Conservation (phyloP, 805 yeast genomes). For the Teunomyces gatunensis region DNA sequence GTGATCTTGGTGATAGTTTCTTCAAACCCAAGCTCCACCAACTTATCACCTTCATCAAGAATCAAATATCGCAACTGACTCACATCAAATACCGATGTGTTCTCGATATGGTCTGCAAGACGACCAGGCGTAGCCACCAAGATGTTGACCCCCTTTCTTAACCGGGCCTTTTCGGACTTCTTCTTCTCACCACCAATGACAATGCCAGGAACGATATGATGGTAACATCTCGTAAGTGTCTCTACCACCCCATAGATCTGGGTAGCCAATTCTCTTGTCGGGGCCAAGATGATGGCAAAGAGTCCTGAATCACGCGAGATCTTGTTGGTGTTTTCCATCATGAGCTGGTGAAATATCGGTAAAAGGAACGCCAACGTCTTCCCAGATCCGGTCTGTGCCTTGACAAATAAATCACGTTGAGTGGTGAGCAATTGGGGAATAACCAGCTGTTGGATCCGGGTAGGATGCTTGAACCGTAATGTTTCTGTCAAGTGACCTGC, state of each 20-base stretch:
- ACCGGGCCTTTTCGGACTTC: conserved; percentile 92
- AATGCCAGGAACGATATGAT: conserved; percentile 89
- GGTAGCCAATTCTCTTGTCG: conserved; percentile 91
- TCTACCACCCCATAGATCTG: conserved; percentile 86
- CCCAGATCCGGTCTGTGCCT: conserved; percentile 98
- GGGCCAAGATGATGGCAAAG: conserved; percentile 85
- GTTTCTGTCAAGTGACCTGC: conserved; percentile 53
- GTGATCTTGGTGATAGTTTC: conserved; percentile 83
- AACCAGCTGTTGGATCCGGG: conserved; percentile 80
- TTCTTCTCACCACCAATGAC: conserved; percentile 99
- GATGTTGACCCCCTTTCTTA: conserved; percentile 93
- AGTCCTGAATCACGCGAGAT: conserved; percentile 71
- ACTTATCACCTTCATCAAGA: conserved; percentile 93
- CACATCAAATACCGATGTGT: conserved; percentile 73
- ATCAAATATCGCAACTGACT: conserved; percentile 82
- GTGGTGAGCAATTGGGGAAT: conserved; percentile 55
- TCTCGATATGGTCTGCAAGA: conserved; percentile 88
- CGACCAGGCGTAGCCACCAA: conserved; percentile 98
- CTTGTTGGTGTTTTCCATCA: conserved; percentile 45
- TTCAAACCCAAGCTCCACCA: conserved; percentile 95
- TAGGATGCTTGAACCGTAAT: conserved; percentile 64
- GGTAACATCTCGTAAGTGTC: conserved; percentile 69
- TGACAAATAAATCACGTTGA: conserved; percentile 73
- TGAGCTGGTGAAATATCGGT: conserved; percentile 75
- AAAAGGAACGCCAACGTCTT: conserved; percentile 85